Evolutionary conservation across 768 basidiomycete genomes (phyloP).

Genomic region (Serpula lacrymans): DNA sequence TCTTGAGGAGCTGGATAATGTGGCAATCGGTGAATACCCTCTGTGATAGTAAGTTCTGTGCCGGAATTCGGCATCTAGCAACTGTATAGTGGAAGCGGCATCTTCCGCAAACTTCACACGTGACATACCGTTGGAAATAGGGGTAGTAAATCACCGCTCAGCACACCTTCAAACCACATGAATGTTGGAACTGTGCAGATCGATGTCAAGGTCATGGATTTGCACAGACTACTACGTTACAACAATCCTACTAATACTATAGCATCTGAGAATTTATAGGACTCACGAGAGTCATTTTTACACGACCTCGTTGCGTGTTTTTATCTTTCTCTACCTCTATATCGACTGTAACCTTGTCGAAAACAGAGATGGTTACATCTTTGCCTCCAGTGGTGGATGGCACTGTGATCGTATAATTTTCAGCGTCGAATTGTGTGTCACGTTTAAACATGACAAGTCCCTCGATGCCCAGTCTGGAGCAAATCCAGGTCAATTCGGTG

Average conservation of each 20-base stretch:
- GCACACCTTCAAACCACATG: too few relatives aligned
- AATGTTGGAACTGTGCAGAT: too few relatives aligned
- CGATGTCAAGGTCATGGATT: too few relatives aligned
- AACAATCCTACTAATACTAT: constrained; percentile 30
- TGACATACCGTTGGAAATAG: too few relatives aligned
- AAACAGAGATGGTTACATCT: constrained; percentile 73
- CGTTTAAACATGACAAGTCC: constrained; percentile 93
- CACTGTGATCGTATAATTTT: constrained; percentile 81
- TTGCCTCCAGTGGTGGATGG: constrained; percentile 36
- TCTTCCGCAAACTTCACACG: too few relatives aligned
- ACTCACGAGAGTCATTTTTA: constrained; percentile 75
- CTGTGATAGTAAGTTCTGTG: constrained; percentile 5
- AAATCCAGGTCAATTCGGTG: constrained; percentile 3
- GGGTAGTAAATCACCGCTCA: too few relatives aligned
- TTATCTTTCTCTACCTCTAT: constrained; percentile 93
- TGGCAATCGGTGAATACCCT: not conserved
- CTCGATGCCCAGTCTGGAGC: constrained; percentile 80
- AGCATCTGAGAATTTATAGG: constrained; percentile 56
- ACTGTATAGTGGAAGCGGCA: constrained; percentile 5
- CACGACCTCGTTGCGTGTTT: constrained; percentile 87
- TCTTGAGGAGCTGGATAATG: constrained; percentile 5
- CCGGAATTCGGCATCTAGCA: constrained; percentile 3
- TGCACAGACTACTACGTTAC: not conserved
- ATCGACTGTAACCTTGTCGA: constrained; percentile 90
- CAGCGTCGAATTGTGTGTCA: constrained; percentile 85